Percentiles rank a stretch among this genome's conserved stretches.
These are phyloP conservation scores for Penicillium longicatenatum DNA, from an alignment of 495 filamentous ascomycete genomes.

Conservation along the genomic window DNA sequence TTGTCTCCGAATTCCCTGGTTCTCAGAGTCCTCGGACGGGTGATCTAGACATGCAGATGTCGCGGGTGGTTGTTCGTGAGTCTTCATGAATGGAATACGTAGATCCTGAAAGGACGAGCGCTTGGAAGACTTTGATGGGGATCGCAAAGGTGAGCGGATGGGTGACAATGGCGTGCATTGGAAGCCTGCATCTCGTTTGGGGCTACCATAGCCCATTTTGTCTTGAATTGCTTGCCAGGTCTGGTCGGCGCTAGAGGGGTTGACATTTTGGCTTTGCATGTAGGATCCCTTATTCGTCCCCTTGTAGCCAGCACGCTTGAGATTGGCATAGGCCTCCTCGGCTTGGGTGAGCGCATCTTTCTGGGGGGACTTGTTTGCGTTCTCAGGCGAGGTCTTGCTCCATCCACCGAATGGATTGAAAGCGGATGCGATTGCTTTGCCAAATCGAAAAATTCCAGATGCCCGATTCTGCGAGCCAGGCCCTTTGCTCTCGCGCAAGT, in stretches of 20 bases:
- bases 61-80: constrained; percentile 13
- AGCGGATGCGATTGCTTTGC: constrained; percentile 56
- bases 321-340: constrained; percentile 58
- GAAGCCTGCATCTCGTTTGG: background rate
- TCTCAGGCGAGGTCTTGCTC: constrained; percentile 36
- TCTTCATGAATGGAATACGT: constrained; percentile 36
- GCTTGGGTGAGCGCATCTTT: constrained; percentile 50
- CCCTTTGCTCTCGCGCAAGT: constrained; percentile 47
- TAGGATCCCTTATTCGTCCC: constrained; percentile 47
- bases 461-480: constrained; percentile 18
- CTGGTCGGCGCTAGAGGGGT: constrained; percentile 33
- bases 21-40: constrained; percentile 33
- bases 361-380: constrained; percentile 28
- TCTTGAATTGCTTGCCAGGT: constrained; percentile 44
- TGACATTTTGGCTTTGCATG: constrained; percentile 24
- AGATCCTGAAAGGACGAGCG: constrained; percentile 44
- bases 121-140: constrained; percentile 32
- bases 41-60: constrained; percentile 21
- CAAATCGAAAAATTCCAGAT: constrained; percentile 61
- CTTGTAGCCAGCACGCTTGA: constrained; percentile 61
- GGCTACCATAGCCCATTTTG: constrained; percentile 34
- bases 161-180: constrained; percentile 7
- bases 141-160: constrained; percentile 18
- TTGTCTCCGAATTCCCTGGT: constrained; percentile 45
- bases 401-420: constrained; percentile 56